A percentile compares a stretch with the other conserved stretches of the same genome.
Conservation (phyloP, 306 rosid species). For the Morella rubra region DNA sequence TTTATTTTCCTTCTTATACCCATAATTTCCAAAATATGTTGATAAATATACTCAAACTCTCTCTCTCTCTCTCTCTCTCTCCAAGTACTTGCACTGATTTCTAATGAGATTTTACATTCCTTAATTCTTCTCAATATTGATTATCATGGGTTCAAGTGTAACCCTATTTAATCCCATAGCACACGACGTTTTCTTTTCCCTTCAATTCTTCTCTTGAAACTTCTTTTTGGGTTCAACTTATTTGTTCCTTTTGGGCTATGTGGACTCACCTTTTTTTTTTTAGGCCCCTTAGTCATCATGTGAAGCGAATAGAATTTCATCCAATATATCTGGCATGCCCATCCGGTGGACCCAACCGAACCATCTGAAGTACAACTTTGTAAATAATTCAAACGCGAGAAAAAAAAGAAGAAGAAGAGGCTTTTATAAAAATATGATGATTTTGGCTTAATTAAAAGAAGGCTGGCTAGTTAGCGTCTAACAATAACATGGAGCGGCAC, state of each 20-base stretch:
- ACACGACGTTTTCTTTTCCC: too few species aligned
- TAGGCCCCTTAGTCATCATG: too few species aligned
- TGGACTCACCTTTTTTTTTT: too few species aligned
- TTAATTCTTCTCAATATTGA: too few species aligned
- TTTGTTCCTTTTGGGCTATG: too few species aligned
- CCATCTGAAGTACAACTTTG: background rate
- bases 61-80: background rate
- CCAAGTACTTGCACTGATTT: too few species aligned
- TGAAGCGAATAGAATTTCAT: too few species aligned
- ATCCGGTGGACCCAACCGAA: background rate
- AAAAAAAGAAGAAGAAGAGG: background rate
- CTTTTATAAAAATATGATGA: background rate
- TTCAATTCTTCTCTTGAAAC: too few species aligned
- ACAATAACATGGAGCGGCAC: slow-evolving; percentile 12
- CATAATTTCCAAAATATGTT: background rate
- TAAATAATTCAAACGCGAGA: background rate
- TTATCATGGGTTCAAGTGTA: too few species aligned
- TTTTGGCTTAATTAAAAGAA: background rate
- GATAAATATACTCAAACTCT: background rate
- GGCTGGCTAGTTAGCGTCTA: background rate
- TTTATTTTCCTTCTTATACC: background rate
- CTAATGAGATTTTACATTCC: background rate
- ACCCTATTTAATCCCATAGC: too few species aligned
- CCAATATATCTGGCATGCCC: too few species aligned
- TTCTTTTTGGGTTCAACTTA: too few species aligned